Conservation (phyloP, 345 rosid genomes). For the Euphorbia peplus region DNA sequence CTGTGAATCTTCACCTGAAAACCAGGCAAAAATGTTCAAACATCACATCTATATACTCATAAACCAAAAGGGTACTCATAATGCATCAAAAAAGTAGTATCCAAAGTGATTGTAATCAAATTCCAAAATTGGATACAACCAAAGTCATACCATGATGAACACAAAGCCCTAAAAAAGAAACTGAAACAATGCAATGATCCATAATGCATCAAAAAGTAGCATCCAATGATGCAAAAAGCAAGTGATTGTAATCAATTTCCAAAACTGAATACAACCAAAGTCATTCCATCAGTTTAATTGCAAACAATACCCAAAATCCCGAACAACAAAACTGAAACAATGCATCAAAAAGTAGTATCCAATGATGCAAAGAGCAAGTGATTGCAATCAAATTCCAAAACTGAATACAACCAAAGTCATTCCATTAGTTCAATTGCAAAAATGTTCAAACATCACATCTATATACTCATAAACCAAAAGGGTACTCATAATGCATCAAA, state of each 20-base stretch:
- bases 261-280: neutral
- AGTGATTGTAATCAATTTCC: too few species aligned
- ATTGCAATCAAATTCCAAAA: too few species aligned
- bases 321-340: too few species aligned
- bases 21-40: slow-evolving; percentile 11
- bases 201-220: too few species aligned
- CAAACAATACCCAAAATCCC: neutral
- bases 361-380: too few species aligned
- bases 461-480: neutral
- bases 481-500: too few species aligned
- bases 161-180: too few species aligned
- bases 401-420: neutral
- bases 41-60: neutral
- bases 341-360: too few species aligned
- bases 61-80: slow-evolving; percentile 1
- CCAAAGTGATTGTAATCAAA: neutral
- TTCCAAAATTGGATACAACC: neutral
- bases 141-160: neutral
- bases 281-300: neutral
- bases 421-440: neutral
- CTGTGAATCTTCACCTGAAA: slow-evolving; percentile 69
- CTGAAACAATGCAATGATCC: too few species aligned
- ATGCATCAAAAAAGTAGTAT: neutral
- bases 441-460: neutral
- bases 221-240: too few species aligned